A percentile compares a stretch with the other conserved stretches of the same genome.
phyloP scores from a whole-genome alignment of 2,329 filamentous ascomycete species.

The Penicillium sp. region DNA sequence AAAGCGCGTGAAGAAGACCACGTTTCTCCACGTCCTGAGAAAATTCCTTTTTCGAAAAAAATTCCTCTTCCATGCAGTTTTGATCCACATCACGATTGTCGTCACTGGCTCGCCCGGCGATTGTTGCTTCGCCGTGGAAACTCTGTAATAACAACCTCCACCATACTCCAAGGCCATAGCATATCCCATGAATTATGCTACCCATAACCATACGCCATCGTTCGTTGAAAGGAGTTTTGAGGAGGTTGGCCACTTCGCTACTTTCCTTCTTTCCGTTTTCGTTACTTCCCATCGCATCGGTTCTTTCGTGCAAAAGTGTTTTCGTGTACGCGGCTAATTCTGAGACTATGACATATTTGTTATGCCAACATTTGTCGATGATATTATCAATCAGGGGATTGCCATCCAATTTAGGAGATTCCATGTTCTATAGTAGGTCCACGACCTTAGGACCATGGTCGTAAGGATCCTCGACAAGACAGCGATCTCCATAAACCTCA shows the following conservation, averaged over 20 bases:
- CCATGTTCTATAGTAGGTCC: slow-evolving; percentile 25
- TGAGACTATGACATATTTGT: slow-evolving; percentile 20
- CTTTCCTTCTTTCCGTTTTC: neutral
- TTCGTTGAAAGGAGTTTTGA: neutral
- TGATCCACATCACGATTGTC: slow-evolving; percentile 6
- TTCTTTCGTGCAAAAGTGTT: neutral
- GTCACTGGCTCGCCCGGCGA: slow-evolving; percentile 1
- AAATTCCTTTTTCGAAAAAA: slow-evolving; percentile 18
- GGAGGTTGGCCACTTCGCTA: neutral
- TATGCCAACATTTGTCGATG: slow-evolving; percentile 26
- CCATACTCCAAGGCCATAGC: too few species aligned
- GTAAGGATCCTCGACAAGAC: slow-evolving; percentile 24
- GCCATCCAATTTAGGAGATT: slow-evolving; percentile 26
- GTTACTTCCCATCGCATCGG: too few species aligned
- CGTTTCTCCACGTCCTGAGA: slow-evolving; percentile 26
- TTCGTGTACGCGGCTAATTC: slow-evolving; percentile 20
- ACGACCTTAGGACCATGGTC: slow-evolving; percentile 24
- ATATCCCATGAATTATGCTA: slow-evolving; percentile 14
- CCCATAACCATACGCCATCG: too few species aligned
- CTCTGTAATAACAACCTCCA: too few species aligned
- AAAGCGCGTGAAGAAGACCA: slow-evolving; percentile 25
- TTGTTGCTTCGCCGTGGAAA: neutral
- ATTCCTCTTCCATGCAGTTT: slow-evolving; percentile 7
- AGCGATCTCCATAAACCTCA: slow-evolving; percentile 31
- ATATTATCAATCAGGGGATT: slow-evolving; percentile 27